phyloP scores from a whole-genome alignment of 2,329 filamentous ascomycete genomes.

The Calonectria crousiana region DNA sequence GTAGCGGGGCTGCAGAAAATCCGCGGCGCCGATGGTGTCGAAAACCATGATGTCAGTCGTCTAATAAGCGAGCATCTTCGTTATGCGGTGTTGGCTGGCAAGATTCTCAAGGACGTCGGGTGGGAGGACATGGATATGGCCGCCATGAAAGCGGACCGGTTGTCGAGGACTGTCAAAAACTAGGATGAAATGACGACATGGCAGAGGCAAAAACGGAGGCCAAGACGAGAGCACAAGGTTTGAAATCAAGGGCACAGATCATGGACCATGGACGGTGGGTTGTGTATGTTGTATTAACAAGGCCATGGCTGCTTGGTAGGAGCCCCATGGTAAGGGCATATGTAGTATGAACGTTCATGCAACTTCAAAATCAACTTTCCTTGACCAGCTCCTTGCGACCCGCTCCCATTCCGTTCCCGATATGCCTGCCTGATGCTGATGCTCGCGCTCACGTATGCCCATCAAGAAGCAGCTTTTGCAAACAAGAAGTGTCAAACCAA shows the following conservation, averaged over 20 bases:
- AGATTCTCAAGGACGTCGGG: constrained; percentile 74
- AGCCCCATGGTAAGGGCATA: constrained; percentile 25
- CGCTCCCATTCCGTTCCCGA: constrained; percentile 23
- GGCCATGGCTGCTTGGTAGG: constrained; percentile 28
- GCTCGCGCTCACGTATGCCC: constrained; percentile 28
- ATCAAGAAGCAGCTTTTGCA: constrained; percentile 19
- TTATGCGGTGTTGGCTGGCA: constrained; percentile 76
- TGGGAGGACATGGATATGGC: constrained; percentile 73
- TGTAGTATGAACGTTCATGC: constrained; percentile 27
- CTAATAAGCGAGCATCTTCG: constrained; percentile 77
- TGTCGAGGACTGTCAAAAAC: constrained; percentile 24
- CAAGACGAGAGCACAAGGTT: not conserved
- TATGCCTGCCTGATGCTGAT: constrained; percentile 28
- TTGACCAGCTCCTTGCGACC: constrained; percentile 14
- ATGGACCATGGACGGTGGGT: constrained; percentile 10
- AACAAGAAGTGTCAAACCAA: constrained; percentile 36
- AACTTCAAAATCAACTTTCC: constrained; percentile 13
- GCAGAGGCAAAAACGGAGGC: not conserved
- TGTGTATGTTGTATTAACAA: constrained; percentile 39
- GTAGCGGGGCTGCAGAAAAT: constrained; percentile 86
- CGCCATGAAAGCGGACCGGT: constrained; percentile 43
- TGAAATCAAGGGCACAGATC: not conserved
- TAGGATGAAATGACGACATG: not conserved
- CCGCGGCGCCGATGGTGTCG: constrained; percentile 72
- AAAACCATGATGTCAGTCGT: constrained; percentile 76